phyloP scores from a whole-genome alignment of 2,329 filamentous ascomycete genomes.

The Fonsecaea multimorphosa region DNA sequence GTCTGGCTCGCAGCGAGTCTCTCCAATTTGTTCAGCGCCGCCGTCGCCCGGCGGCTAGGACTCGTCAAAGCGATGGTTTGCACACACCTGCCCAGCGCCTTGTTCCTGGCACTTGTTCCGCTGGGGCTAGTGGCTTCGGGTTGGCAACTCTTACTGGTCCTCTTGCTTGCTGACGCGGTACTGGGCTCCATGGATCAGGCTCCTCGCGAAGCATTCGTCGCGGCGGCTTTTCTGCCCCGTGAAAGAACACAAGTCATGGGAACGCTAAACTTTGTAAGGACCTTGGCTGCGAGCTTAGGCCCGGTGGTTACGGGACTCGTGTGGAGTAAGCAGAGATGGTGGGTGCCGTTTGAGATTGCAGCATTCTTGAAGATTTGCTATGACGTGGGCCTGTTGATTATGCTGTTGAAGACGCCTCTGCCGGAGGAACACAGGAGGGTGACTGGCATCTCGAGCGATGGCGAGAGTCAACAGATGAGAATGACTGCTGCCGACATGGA shows the following conservation, averaged over 20 bases:
- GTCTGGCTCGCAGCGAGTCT: constrained; percentile 57
- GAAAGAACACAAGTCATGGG: constrained; percentile 77
- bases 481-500: constrained; percentile 27
- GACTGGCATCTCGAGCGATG: neutral
- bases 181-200: constrained; percentile 73
- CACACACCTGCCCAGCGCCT: constrained; percentile 71
- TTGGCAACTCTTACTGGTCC: constrained; percentile 61
- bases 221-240: constrained; percentile 66
- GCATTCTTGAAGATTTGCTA: constrained; percentile 67
- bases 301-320: constrained; percentile 69
- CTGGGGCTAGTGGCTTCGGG: constrained; percentile 61
- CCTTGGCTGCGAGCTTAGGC: constrained; percentile 65
- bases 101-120: constrained; percentile 69
- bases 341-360: constrained; percentile 68
- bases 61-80: constrained; percentile 73
- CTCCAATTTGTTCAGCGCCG: constrained; percentile 60
- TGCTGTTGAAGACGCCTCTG: constrained; percentile 27
- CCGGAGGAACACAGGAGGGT: constrained; percentile 20
- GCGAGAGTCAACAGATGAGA: constrained; percentile 11
- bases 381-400: constrained; percentile 53
- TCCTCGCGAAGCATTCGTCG: constrained; percentile 72
- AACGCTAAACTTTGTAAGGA: constrained; percentile 72
- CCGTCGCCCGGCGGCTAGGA: constrained; percentile 69
- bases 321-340: constrained; percentile 62
- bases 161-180: constrained; percentile 67